These are phyloP conservation scores for Penicillium sp. DNA, from an alignment of 2,329 filamentous ascomycete genomes.

Conservation along the genomic window DNA sequence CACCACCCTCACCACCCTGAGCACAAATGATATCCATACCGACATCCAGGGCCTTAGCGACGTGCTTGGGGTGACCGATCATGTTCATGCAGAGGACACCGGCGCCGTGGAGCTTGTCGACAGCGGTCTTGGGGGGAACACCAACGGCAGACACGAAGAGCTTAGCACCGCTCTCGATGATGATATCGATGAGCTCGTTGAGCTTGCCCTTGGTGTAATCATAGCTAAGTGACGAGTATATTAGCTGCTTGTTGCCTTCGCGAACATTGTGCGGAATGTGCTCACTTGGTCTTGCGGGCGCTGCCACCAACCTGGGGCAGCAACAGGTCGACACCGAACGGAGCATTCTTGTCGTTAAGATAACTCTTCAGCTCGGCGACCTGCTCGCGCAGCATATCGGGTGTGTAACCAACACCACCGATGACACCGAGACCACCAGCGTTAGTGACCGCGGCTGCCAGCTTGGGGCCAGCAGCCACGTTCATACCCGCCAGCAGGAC, in stretches of 20 bases:
- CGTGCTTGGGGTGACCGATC: conserved; percentile 99
- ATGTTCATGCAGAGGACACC: conserved; percentile 99
- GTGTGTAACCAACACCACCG: conserved; percentile 87
- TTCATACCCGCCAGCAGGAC: conserved; percentile 98
- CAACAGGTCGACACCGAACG: conserved; percentile 91
- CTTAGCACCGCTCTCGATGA: conserved; percentile 87
- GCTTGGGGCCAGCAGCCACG: conserved; percentile 92
- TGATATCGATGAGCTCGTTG: conserved; percentile 81
- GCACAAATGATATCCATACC: conserved; percentile 97
- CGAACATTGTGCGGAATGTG: not conserved
- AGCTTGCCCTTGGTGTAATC: conserved; percentile 99
- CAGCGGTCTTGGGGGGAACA: conserved; percentile 82
- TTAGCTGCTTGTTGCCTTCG: not conserved
- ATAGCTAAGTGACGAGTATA: conserved; percentile 62
- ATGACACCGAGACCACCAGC: conserved; percentile 96
- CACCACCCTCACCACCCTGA: conserved; percentile 95
- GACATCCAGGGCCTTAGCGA: conserved; percentile 88
- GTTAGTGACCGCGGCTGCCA: conserved; percentile 95
- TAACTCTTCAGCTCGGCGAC: conserved; percentile 90
- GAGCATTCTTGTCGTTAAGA: conserved; percentile 85
- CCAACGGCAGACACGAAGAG: conserved; percentile 97
- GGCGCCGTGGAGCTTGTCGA: conserved; percentile 83
- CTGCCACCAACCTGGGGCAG: conserved; percentile 92
- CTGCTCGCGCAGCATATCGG: conserved; percentile 94
- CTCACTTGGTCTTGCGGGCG: conserved; percentile 89